Evolutionary conservation across 345 rosid species (phyloP), one percentile per base, ranked within the genome.

Genomic region (Arabis hirsuta): DNA sequence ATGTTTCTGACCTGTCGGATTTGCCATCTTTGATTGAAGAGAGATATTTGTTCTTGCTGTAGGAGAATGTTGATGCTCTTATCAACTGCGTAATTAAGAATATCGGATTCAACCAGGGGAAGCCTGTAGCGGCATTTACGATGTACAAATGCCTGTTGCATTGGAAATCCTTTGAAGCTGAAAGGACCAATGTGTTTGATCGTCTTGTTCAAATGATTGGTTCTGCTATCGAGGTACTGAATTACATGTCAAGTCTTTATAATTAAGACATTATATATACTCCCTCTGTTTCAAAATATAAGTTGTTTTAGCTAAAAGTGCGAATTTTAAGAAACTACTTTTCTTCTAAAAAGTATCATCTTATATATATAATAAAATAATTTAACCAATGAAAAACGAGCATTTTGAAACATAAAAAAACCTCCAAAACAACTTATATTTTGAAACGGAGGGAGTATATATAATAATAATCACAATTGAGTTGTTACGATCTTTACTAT

Each of bases 121-220:
- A 93, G 77, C 96, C 98, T 56, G 73, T 86, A 72, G 97, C 98
- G 1, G 98, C 97, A 69, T 85, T 89, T 82, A 90, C 98, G 36
- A 88, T 94, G 71, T 94, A 93, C 76, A 91, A 80, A 69, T 94
- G 97, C 77, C 98, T 94, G 64, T 91, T 94, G 70, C 86, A 89
- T 38, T 91, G 98, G 97, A 94, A 94, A 82, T 94, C 97, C 50
- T 94, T 91, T 80, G 98, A 91, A 87, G 98, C 97, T 14, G 96
- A 94, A 74, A 88, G 85, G 82, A 89, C 96, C 61, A 94, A 76
- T 73, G 96, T 94, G 69, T 94, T 94, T 82, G 97, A 94, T 80
- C 93, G 96, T 71, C 97, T 94, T 50, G 86, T 94, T 84, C 96
- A 91, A 82, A 88, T 88, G 97, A 94, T 94, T 77, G 98, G 98